These are phyloP conservation scores for Phyllosticta paracitricarpa DNA, from an alignment of 2,329 filamentous ascomycete genomes.

Conservation along the genomic window DNA sequence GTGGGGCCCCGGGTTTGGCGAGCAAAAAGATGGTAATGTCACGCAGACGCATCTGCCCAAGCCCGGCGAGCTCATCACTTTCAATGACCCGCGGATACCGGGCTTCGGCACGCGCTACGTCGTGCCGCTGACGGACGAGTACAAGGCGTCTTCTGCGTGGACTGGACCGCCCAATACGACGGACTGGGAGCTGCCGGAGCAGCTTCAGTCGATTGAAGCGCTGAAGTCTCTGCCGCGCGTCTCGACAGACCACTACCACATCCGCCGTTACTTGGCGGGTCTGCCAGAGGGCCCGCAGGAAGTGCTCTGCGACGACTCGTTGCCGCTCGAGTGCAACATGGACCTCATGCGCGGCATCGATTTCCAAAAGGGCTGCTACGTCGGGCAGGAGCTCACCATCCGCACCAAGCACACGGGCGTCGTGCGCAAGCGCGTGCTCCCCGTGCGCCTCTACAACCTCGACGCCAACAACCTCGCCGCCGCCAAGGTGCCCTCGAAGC, in stretches of 20 bases:
- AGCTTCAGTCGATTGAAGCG: background rate
- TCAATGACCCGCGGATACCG: background rate
- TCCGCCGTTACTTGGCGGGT: constrained; percentile 58
- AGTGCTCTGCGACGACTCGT: constrained; percentile 57
- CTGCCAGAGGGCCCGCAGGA: constrained; percentile 79
- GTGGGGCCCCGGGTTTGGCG: constrained; percentile 35
- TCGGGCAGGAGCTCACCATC: constrained; percentile 93
- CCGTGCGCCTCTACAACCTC: constrained; percentile 57
- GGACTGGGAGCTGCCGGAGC: constrained; percentile 1
- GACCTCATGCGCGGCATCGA: constrained; percentile 79
- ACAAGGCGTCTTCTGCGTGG: background rate
- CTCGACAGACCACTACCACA: background rate
- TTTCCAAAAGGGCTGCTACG: constrained; percentile 93
- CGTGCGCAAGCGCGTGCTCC: constrained; percentile 80
- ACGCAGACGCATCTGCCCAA: background rate
- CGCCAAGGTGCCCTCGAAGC: background rate
- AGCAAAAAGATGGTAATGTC: background rate
- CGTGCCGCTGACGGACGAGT: background rate
- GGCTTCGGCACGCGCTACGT: constrained; percentile 17
- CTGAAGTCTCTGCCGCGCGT: background rate
- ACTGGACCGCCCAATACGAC: constrained; percentile 14
- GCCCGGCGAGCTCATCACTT: constrained; percentile 2
- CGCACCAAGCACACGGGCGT: constrained; percentile 91
- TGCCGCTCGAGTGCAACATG: constrained; percentile 84
- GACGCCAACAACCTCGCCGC: constrained; percentile 25